Evolutionary conservation across 2,329 filamentous ascomycete species (phyloP), one percentile per base, ranked within the genome.

Genomic region (Sarocladium strictum): DNA sequence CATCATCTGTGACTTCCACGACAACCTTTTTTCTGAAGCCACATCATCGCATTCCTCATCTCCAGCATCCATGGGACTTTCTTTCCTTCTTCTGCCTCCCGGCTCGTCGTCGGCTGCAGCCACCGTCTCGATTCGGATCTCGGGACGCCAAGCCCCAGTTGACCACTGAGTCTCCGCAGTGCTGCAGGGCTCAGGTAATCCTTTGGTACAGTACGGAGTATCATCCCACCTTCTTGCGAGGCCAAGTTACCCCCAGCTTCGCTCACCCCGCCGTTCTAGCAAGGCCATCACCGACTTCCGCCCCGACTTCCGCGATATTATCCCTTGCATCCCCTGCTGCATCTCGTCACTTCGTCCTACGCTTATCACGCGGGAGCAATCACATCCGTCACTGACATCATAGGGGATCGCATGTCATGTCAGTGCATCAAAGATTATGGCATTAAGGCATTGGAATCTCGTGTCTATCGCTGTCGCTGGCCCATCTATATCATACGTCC

Each of bases 231-330:
- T 9, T 3, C 45, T 21, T 29, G 6, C 17, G 21, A 14, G 4
- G 19, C 19, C 17, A 47, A 9, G 27, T 10, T 26, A 32, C 53
- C 24, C 23, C 52, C 19, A 10, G 24, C 41, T 6, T 26, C 27
- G 53, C 29, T 17, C 19, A 24, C 29, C 32, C 41, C 49, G 27
- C 37, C 24, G 23, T 47, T 7, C 5, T 37, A n/a, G 27, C 19
- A 50, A 27, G 21, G 27, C 14, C 27, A 43, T 32, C 55, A 17
- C 55, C 55, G 55, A 57, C 49, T 45, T n/a, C 55, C 55, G 55
- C 29, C 53, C 35, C 55, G 55, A 57, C 43, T 53, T 3, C 55
- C 55, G 55, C 33, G 27, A 57, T 57, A 57, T 55, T 57, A 55
- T 40, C 53, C 29, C 24, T n/a, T 40, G 17, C 35, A 38, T n/a